These are phyloP conservation scores for Eucalyptus cladocalyx DNA, from an alignment of 345 rosid genomes.

Conservation along the genomic window DNA sequence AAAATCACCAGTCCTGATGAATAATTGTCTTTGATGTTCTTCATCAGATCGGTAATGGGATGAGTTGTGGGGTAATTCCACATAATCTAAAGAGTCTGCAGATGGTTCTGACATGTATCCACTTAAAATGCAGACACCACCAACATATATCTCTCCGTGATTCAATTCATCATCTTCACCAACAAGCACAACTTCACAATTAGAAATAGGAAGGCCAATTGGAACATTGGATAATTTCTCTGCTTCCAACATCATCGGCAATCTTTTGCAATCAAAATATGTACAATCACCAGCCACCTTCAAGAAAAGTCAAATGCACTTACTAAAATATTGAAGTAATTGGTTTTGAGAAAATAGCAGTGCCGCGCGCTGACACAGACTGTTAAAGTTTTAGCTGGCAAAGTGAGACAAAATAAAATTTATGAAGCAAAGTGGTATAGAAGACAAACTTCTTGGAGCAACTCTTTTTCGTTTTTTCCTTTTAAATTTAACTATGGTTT, in stretches of 20 bases:
- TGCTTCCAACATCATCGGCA: slow-evolving; percentile 60
- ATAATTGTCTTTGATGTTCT: slow-evolving; percentile 35
- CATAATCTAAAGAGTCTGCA: slow-evolving; percentile 13
- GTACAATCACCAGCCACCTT: slow-evolving; percentile 96
- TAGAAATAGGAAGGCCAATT: slow-evolving; percentile 74
- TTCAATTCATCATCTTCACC: slow-evolving; percentile 23
- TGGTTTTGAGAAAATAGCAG: neutral
- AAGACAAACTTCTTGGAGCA: neutral
- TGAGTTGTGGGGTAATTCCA: slow-evolving; percentile 32
- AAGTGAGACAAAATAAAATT: neutral
- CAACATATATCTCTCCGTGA: slow-evolving; percentile 67
- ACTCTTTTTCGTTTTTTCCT: neutral
- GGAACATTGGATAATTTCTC: slow-evolving; percentile 66
- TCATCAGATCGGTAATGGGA: slow-evolving; percentile 14
- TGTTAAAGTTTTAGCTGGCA: neutral
- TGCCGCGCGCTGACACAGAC: neutral
- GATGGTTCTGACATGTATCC: slow-evolving; percentile 40
- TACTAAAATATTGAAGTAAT: neutral
- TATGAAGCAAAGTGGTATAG: neutral
- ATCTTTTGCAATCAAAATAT: slow-evolving; percentile 76
- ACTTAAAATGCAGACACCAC: slow-evolving; percentile 59
- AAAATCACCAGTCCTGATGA: slow-evolving; percentile 86
- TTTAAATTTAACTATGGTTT: neutral
- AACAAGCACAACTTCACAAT: slow-evolving; percentile 48
- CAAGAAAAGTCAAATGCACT: slow-evolving; percentile 2